phyloP scores from a whole-genome alignment of 129 eudicot genomes.

The Helianthus tuberosus region DNA sequence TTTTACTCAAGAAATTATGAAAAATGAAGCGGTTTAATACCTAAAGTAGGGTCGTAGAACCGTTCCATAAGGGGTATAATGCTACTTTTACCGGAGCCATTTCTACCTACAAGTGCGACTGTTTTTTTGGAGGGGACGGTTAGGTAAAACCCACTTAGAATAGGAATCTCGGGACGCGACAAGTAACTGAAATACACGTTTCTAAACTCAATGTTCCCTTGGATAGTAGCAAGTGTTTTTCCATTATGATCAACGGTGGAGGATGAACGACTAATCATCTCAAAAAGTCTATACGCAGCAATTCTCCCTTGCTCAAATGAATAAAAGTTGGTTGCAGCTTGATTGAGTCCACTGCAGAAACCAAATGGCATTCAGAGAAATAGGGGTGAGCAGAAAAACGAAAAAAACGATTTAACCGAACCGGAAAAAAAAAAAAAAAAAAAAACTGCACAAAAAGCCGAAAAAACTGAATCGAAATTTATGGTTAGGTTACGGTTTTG shows the following conservation, averaged over 20 bases:
- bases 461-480: too few relatives aligned
- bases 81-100: constrained; percentile 98
- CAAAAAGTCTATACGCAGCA: constrained; percentile 94
- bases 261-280: constrained; percentile 96
- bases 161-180: constrained; percentile 96
- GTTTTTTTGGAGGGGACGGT: constrained; percentile 93
- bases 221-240: constrained; percentile 60
- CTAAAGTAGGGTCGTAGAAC: constrained; percentile 95
- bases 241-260: constrained; percentile 78
- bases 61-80: constrained; percentile 97
- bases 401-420: too few relatives aligned
- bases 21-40: constrained; percentile 38
- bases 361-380: constrained; percentile 21
- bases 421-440: too few relatives aligned
- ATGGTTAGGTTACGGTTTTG: too few relatives aligned
- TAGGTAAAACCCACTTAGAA: constrained; percentile 94
- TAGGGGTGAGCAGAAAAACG: background rate
- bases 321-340: constrained; percentile 96
- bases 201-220: constrained; percentile 91
- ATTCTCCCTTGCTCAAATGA: constrained; percentile 99
- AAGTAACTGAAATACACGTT: constrained; percentile 94
- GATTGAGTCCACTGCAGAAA: constrained; percentile 78
- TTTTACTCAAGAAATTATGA: too few relatives aligned
- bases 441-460: too few relatives aligned
- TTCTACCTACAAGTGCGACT: constrained; percentile 98